Base-by-base conservation (phyloP, 176 grass and related monocot species). In the Aegilops bicornis region DNA sequence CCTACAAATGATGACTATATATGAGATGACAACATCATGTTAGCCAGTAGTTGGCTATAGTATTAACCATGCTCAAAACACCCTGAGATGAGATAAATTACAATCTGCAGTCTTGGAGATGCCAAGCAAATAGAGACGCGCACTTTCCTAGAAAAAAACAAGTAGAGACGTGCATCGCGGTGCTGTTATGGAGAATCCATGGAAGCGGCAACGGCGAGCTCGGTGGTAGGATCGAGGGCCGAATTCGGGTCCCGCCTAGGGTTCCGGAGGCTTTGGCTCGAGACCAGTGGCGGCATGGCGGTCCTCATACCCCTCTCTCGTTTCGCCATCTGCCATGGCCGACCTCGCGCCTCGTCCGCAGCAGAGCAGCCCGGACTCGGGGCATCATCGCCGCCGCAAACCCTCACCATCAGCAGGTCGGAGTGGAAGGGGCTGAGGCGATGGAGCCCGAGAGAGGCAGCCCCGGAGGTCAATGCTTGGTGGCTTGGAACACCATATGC, bases 371-470 rank as follows among this genome's bases (percentile, higher is more conserved):
- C 78, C 37, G 11, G 30, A 7, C 36, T 6, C 31, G 72, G 50
- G 3, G 72, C 64, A 24, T 59, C 32, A 59, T 32, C 6, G 22
- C 59, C 13, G 11, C 54, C 4, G 72, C 79, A 63, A 48, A 84
- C 43, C 66, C 24, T 23, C 40, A 62, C 5, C 39, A 61, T 76
- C 64, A 36, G 39, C 64, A 19, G 81, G 40, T 45, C 19, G 76
- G 73, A 11, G 24, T 61, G 16, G 60, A 67, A 70, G 32, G 64
- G 1, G 70, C 12, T 3, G 68, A 60, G 3, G 77, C 20, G 3
- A 59, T 65, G 84, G 84, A 64, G 43, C 35, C 75, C 48, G 60
- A 79, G 61, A 89, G 90, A 60, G 85, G 36, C 68, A 92, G 93
- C 70, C 93, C 88, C 67, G 8, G 11, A 37, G 36, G 35, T 36